A percentile compares a stretch with the other conserved stretches of the same genome.
These are phyloP conservation scores for Debaryomycetaceae sp. DNA, from an alignment of 1,139 yeast species.

Conservation along the genomic window DNA sequence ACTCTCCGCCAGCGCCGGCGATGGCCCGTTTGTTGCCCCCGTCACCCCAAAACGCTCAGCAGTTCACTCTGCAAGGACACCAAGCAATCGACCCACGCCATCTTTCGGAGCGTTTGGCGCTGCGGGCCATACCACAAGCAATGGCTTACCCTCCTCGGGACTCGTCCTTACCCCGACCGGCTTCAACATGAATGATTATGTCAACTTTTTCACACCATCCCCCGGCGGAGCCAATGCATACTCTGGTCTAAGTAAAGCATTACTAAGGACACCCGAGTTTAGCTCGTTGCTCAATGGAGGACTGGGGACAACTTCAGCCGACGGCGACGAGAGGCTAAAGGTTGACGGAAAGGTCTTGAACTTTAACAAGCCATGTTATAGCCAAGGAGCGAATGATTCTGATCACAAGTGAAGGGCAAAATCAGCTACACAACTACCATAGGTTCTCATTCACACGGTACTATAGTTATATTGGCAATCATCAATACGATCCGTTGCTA, in stretches of 20 bases:
- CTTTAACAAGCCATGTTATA: slow-evolving; percentile 28
- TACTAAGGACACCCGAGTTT: slow-evolving; percentile 35
- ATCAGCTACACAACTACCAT: too few species aligned
- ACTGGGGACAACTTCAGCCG: slow-evolving; percentile 1
- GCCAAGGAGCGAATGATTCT: too few species aligned
- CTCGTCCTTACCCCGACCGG: slow-evolving; percentile 51
- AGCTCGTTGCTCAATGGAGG: slow-evolving; percentile 17
- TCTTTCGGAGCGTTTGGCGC: slow-evolving; percentile 23
- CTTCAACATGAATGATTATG: slow-evolving; percentile 75
- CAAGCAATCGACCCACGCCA: slow-evolving; percentile 36
- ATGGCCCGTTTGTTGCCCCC: slow-evolving; percentile 22
- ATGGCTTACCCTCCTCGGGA: slow-evolving; percentile 33
- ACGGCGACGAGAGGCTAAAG: slow-evolving; percentile 9
- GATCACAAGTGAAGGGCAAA: too few species aligned
- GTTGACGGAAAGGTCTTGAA: slow-evolving; percentile 38
- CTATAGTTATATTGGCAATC: too few species aligned
- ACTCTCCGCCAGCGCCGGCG: slow-evolving; percentile 1
- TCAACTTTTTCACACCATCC: slow-evolving; percentile 67
- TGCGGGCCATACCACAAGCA: slow-evolving; percentile 12
- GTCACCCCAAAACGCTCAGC: slow-evolving; percentile 35
- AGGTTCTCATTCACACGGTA: too few species aligned
- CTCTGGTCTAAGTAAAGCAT: slow-evolving; percentile 13
- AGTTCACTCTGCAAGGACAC: slow-evolving; percentile 21
- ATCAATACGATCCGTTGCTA: too few species aligned
- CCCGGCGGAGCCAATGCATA: slow-evolving; percentile 31